Evolutionary conservation across 306 rosid genomes (phyloP).

Genomic region (Abrus precatorius): DNA sequence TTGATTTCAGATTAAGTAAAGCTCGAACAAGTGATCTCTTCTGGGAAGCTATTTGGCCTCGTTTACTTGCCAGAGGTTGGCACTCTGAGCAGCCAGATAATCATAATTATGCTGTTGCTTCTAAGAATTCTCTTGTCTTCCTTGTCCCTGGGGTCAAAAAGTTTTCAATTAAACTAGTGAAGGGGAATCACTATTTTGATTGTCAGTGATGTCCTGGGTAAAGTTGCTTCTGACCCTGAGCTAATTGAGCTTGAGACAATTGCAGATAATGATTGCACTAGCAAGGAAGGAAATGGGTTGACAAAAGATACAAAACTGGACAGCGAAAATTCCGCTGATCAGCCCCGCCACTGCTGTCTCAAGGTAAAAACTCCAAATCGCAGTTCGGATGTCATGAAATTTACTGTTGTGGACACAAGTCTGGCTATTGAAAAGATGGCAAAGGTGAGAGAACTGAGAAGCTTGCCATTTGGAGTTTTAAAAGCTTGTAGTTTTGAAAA

Average conservation of each 20-base stretch:
- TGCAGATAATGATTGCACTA: constrained; percentile 48
- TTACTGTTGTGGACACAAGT: constrained; percentile 94
- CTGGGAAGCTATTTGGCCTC: constrained; percentile 99
- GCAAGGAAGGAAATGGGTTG: constrained; percentile 68
- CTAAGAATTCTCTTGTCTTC: constrained; percentile 77
- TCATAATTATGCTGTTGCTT: constrained; percentile 58
- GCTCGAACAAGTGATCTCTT: constrained; percentile 89
- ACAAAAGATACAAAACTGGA: constrained; percentile 55
- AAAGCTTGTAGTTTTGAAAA: constrained; percentile 51
- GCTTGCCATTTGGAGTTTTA: constrained; percentile 65
- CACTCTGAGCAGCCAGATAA: constrained; percentile 89
- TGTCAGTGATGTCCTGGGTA: constrained; percentile 72
- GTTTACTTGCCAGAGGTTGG: constrained; percentile 96
- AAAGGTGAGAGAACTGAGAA: constrained; percentile 74
- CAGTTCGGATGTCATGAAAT: constrained; percentile 60
- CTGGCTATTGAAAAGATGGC: constrained; percentile 54
- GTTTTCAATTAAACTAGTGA: constrained; percentile 78
- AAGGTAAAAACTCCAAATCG: constrained; percentile 75
- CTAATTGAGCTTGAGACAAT: constrained; percentile 74
- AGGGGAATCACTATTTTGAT: constrained; percentile 84
- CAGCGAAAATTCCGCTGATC: constrained; percentile 64
- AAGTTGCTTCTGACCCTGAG: constrained; percentile 87
- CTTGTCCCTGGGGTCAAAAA: constrained; percentile 87
- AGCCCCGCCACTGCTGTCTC: constrained; percentile 83
- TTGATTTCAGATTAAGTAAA: constrained; percentile 89